Evolutionary conservation across 805 yeast species (phyloP).

Genomic region (Suhomyces prunicola): DNA sequence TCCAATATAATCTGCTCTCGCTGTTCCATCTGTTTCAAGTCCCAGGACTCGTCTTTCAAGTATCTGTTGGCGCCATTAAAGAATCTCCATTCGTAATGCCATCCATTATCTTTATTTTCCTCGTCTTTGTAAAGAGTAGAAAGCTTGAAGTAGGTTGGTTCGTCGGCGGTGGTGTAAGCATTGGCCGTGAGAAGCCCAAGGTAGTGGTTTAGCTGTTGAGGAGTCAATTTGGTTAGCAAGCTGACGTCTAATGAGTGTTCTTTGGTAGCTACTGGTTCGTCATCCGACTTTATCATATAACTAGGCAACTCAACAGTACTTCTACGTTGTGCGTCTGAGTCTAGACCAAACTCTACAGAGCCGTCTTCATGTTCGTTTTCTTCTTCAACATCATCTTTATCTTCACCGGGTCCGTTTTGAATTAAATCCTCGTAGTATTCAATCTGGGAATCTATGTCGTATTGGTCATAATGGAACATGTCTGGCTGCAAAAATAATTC

Average conservation of each 20-base stretch:
- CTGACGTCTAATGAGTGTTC: neutral
- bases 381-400: neutral
- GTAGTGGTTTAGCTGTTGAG: conserved; percentile 11
- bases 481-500: conserved; percentile 5
- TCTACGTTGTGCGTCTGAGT: neutral
- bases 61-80: conserved; percentile 14
- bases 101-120: conserved; percentile 9
- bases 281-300: neutral
- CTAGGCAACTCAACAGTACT: neutral
- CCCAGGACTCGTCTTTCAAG: conserved; percentile 6
- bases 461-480: conserved; percentile 12
- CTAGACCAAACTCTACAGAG: neutral
- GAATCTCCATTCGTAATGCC: conserved; percentile 24
- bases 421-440: conserved; percentile 9
- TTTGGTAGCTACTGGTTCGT: neutral
- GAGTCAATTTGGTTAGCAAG: neutral
- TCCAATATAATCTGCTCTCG: conserved; percentile 11
- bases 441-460: conserved; percentile 10
- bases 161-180: conserved; percentile 7
- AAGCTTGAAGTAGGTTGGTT: conserved; percentile 19
- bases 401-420: neutral
- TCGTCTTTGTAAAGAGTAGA: conserved; percentile 14
- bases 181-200: conserved; percentile 14
- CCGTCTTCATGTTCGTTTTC: neutral
- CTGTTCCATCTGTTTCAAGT: conserved; percentile 5